These are phyloP conservation scores for Pseudocercospora pini-densiflorae DNA, from an alignment of 2,329 filamentous ascomycete genomes.

Conservation along the genomic window DNA sequence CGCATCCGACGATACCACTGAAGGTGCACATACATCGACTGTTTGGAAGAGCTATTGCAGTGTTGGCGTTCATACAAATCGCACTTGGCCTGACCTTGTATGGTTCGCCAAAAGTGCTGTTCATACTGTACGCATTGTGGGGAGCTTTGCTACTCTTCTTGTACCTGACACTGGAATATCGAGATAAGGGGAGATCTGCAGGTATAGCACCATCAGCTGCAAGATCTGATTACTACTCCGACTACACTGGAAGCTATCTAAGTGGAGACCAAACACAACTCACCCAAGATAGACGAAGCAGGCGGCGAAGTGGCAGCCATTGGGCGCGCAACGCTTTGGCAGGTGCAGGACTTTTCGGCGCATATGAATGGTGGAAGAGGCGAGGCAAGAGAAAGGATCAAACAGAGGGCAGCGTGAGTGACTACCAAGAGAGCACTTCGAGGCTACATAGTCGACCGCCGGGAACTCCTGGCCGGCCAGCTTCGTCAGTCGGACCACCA, in stretches of 20 bases:
- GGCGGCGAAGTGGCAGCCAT: conserved; percentile 32
- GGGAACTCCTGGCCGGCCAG: conserved; percentile 23
- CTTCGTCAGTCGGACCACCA: conserved; percentile 23
- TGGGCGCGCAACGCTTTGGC: conserved; percentile 55
- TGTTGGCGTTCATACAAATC: conserved; percentile 85
- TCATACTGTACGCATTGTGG: conserved; percentile 84
- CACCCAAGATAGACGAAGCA: conserved; percentile 45
- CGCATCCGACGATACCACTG: conserved; percentile 59
- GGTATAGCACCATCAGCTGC: conserved; percentile 23
- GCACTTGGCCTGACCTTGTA: conserved; percentile 90
- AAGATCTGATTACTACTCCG: conserved; percentile 35
- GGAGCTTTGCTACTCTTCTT: conserved; percentile 71
- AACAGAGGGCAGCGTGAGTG: conserved; percentile 8
- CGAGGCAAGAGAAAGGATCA: conserved; percentile 36
- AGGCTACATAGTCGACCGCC: conserved; percentile 17
- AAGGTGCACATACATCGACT: conserved; percentile 76
- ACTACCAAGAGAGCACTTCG: conserved; percentile 19
- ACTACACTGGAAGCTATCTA: conserved; percentile 35
- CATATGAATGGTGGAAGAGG: conserved; percentile 60
- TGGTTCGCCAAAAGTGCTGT: conserved; percentile 82
- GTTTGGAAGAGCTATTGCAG: conserved; percentile 75
- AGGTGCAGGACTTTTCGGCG: conserved; percentile 61
- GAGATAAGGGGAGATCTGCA: conserved; percentile 51
- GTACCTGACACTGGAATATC: conserved; percentile 77
- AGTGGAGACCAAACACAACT: conserved; percentile 61